These are phyloP conservation scores for Patellifolia procumbens DNA, from an alignment of 179 eudicot genomes.

Conservation along the genomic window DNA sequence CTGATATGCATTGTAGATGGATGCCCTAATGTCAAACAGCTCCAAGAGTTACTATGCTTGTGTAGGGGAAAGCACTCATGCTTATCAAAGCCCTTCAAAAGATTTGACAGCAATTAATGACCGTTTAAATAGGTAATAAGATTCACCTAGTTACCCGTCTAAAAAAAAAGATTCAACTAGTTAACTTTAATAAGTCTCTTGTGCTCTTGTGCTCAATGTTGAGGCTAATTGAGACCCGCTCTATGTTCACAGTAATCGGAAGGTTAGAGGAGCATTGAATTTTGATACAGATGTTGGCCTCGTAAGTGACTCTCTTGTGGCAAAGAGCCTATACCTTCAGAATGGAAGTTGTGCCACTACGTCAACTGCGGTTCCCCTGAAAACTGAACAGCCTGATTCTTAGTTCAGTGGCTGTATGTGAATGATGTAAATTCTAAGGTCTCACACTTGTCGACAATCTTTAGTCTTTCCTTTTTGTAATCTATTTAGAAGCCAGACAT, in stretches of 20 bases:
- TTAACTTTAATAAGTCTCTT: neutral
- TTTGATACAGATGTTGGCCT: slow-evolving; percentile 68
- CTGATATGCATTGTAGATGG: slow-evolving; percentile 59
- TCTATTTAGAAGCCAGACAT: slow-evolving; percentile 9
- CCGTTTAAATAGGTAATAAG: slow-evolving; percentile 80
- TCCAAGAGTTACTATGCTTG: slow-evolving; percentile 96
- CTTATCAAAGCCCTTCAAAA: slow-evolving; percentile 97
- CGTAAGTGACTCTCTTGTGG: slow-evolving; percentile 88
- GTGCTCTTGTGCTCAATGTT: neutral
- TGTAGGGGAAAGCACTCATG: slow-evolving; percentile 99
- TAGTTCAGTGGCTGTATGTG: slow-evolving; percentile 31
- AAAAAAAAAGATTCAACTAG: neutral
- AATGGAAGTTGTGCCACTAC: slow-evolving; percentile 53
- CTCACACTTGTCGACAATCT: neutral
- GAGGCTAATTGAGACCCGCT: slow-evolving; percentile 10
- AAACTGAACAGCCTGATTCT: slow-evolving; percentile 69
- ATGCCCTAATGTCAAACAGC: slow-evolving; percentile 75
- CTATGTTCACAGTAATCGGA: slow-evolving; percentile 48
- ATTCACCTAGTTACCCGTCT: too few species aligned
- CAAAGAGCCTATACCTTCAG: slow-evolving; percentile 69
- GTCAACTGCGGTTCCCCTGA: slow-evolving; percentile 46
- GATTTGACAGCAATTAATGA: slow-evolving; percentile 89
- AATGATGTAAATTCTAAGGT: slow-evolving; percentile 35
- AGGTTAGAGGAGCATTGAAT: slow-evolving; percentile 66
- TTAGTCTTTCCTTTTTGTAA: slow-evolving; percentile 10